phyloP scores from a whole-genome alignment of 1,284 basidiomycete genomes.

The Cystobasidium sp. region DNA sequence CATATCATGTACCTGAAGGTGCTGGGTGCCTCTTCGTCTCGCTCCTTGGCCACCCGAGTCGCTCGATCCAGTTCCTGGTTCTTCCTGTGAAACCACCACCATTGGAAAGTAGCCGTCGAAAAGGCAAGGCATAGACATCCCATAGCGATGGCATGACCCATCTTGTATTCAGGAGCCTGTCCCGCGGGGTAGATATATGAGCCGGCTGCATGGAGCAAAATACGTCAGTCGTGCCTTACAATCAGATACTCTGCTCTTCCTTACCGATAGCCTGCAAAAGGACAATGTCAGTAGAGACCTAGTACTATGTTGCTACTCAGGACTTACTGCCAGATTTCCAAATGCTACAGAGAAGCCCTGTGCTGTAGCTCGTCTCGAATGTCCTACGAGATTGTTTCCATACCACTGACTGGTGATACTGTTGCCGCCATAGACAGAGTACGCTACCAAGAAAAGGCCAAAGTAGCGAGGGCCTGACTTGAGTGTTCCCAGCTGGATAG shows the following conservation, averaged over 20 bases:
- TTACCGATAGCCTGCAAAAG: background rate
- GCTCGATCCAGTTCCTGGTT: background rate
- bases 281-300: background rate
- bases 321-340: constrained; percentile 2
- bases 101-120: constrained; percentile 6
- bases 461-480: constrained; percentile 5
- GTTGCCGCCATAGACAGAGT: constrained; percentile 15
- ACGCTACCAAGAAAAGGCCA: constrained; percentile 1
- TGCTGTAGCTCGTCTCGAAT: constrained; percentile 8
- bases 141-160: constrained; percentile 14
- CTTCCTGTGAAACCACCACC: constrained; percentile 12
- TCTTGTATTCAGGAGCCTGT: background rate
- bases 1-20: constrained; percentile 15
- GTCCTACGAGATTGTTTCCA: constrained; percentile 16
- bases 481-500: constrained; percentile 5
- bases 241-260: too few species aligned
- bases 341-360: constrained; percentile 18
- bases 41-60: background rate
- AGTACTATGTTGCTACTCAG: background rate
- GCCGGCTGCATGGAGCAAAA: background rate
- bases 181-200: constrained; percentile 3
- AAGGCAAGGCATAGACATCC: background rate
- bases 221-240: too few species aligned
- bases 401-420: constrained; percentile 7
- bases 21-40: background rate